Base-by-base conservation (phyloP, 2,329 filamentous ascomycete genomes). In the Akanthomyces muscarius region DNA sequence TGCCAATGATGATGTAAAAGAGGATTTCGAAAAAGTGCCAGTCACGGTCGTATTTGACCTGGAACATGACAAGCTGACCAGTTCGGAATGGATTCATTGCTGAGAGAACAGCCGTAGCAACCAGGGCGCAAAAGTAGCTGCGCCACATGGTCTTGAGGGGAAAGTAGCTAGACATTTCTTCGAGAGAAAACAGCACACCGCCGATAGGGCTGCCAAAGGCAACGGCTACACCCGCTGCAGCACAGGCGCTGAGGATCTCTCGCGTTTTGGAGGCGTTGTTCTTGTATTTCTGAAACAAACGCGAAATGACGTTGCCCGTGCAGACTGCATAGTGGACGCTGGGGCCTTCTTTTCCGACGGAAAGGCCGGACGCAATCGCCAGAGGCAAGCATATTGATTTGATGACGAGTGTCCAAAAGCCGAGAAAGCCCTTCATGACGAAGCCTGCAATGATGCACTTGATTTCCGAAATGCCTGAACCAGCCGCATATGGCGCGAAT, bases 311-410 rank as follows among this genome's bases (percentile, higher is more conserved):
- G 74, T 97, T 98, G 63, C 95, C 95, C 0, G 93, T 97, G 71
- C 95, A 98, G 7, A 98, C 95, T 4, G 95, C 95, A 73, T 98
- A 99, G 75, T 99, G 95, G n/a, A 99, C 95, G 75, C 93, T 97
- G 0, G 95, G 95, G 0, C 95, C 95, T 78, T 99, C 95, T 73
- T 99, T 99, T 61, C 95, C 95, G 14, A 99, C 92, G 0, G 92
- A 97, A 28, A 99, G 79, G 2, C 95, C 95, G 1, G 93, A 97
- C 14, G 90, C 93, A 73, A 99, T 99, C 50, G 94, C 91, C 51
- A 99, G 80, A 1, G 95, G 95, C 54, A 99, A 80, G 28, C 90
- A 91, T 62, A 98, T 86, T 0, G 92, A 96, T 78, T 99, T 99
- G 78, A 99, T 98, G 65, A 95, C 75, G 38, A 99, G 80, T 5